phyloP scores from a whole-genome alignment of 352 stramenopile species.

The Phytophthora vignae region DNA sequence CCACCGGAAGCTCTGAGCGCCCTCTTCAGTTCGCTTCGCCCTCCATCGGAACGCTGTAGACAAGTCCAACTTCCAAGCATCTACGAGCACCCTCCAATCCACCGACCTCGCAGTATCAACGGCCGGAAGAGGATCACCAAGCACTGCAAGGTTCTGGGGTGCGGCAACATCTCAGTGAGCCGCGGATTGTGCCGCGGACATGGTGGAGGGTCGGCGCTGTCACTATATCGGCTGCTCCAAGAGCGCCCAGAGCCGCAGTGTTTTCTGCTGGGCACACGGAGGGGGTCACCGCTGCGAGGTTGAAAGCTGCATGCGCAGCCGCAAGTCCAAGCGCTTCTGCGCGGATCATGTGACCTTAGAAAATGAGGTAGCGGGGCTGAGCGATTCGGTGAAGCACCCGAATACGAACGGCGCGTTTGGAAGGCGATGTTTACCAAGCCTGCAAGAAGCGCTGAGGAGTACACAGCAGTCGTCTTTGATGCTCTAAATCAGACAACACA shows the following conservation, averaged over 20 bases:
- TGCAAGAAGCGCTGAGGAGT: constrained; percentile 44
- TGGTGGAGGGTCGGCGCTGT: constrained; percentile 62
- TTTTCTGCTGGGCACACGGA: constrained; percentile 67
- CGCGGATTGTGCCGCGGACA: constrained; percentile 64
- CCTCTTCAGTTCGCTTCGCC: constrained; percentile 30
- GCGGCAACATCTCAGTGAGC: constrained; percentile 63
- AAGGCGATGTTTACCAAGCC: constrained; percentile 9
- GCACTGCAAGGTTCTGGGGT: constrained; percentile 62
- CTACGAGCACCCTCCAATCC: neutral
- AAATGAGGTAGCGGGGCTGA: neutral
- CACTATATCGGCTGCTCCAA: constrained; percentile 52
- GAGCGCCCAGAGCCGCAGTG: constrained; percentile 57
- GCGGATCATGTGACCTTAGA: constrained; percentile 21
- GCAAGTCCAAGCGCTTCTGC: constrained; percentile 56
- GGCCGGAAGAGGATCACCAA: constrained; percentile 45
- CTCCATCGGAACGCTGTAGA: constrained; percentile 15
- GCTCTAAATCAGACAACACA: neutral
- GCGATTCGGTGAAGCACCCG: neutral
- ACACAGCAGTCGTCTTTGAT: constrained; percentile 26
- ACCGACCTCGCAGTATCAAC: constrained; percentile 34
- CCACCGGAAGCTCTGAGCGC: constrained; percentile 10
- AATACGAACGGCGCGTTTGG: neutral
- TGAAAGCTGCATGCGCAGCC: constrained; percentile 55
- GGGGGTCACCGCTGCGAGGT: constrained; percentile 67
- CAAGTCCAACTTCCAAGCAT: neutral